phyloP scores from a whole-genome alignment of 257 asterid species.

The Dorcoceras hygrometricum region DNA sequence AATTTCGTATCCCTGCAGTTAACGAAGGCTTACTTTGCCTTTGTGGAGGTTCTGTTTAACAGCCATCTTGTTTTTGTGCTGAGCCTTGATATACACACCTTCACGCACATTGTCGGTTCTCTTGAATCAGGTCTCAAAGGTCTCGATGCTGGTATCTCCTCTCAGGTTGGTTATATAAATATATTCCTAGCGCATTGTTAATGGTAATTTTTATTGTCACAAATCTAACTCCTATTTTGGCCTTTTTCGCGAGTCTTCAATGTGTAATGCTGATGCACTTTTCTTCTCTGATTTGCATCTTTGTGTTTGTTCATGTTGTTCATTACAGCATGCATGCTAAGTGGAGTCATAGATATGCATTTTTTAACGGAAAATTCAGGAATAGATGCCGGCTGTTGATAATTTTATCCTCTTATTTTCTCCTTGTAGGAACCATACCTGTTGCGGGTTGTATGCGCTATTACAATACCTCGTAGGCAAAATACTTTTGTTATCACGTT shows the following conservation, averaged over 20 bases:
- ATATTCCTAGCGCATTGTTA: not conserved
- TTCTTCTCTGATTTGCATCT: not conserved
- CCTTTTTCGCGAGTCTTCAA: not conserved
- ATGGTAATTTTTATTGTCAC: not conserved
- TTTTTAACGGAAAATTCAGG: not conserved
- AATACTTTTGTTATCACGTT: too few relatives aligned
- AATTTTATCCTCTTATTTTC: not conserved
- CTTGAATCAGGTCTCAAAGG: slow-evolving; percentile 96
- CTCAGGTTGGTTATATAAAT: slow-evolving; percentile 59
- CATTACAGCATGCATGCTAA: too few relatives aligned
- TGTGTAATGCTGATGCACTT: not conserved
- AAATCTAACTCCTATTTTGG: not conserved
- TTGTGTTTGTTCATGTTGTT: too few relatives aligned
- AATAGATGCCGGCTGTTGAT: not conserved
- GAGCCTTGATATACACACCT: slow-evolving; percentile 75
- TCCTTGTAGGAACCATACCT: not conserved
- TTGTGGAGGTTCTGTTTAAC: slow-evolving; percentile 84
- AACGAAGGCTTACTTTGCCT: slow-evolving; percentile 85
- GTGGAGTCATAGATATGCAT: not conserved
- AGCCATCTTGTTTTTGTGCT: slow-evolving; percentile 68
- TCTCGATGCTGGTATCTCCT: slow-evolving; percentile 76
- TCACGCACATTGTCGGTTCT: slow-evolving; percentile 85
- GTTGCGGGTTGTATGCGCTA: not conserved
- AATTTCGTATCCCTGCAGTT: slow-evolving; percentile 54
- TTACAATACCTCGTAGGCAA: not conserved